Evolutionary conservation across 2,329 filamentous ascomycete species (phyloP), one percentile per base, ranked within the genome.

Genomic region (Calonectria ilicicola): DNA sequence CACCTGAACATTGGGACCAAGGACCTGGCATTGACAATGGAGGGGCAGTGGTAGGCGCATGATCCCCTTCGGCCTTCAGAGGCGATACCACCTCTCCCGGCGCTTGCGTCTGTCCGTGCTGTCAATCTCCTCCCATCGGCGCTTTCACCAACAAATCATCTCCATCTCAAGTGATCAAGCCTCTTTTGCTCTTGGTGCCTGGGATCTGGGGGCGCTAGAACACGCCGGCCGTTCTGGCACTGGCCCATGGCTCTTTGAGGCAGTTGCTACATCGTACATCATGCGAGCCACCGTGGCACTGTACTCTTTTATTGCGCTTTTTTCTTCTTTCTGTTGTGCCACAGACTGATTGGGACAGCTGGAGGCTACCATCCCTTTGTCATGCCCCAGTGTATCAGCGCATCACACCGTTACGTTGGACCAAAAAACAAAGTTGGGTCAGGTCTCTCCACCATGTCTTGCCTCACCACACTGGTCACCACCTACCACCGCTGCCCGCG

Each of bases 241-340:
- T 58, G 67, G 65, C 40, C 35, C 26, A 27, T 49, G n/a, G 69
- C 46, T 53, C 64, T 26, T 63, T 40, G 46, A 40, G 32, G 60
- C 58, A 46, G 12, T 26, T 67, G 65, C 70, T 60, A 51, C 60
- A 51, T 51, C 12, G 49, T 69, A 65, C 70, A 72, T 69, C 56
- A 72, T 69, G 70, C 70, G 65, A 62, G 65, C 70, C 60, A 72
- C 65, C 65, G 65, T 72, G 70, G 65, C 70, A 69, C 29, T 51
- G 66, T 56, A 42, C 14, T 40, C 40, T 47, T 62, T 62, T 63
- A 64, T 67, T 47, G 64, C 65, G 35, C 65, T 58, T 27, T 58
- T 51, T 32, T 26, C n/a, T 23, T 23, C 21, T 35, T 29, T n/a
- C 26, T 32, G 26, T 23, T 44, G 58, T 46, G 27, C 40, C 17